Percentiles rank a stretch among this genome's conserved stretches.
Evolutionary conservation across 192 early-diverging fungal species (phyloP).

Genomic region (Backusella tuberculispora): DNA sequence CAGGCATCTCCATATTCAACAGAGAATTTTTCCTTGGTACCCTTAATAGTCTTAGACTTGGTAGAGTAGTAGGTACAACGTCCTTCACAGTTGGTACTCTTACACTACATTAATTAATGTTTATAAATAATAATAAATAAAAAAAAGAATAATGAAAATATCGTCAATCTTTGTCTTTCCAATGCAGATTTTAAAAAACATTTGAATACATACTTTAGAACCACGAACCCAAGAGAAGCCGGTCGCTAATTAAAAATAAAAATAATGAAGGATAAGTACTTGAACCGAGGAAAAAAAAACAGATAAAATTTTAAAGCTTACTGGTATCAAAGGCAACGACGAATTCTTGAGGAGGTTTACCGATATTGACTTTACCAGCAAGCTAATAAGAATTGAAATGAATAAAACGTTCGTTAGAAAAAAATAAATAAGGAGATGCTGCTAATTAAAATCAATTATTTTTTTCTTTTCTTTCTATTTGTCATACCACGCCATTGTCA

Average conservation of each 20-base stretch:
- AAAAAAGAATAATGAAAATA: constrained; percentile 12
- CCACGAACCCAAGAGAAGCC: constrained; percentile 45
- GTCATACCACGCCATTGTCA: constrained; percentile 35
- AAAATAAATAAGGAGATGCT: constrained; percentile 12
- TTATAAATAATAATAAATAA: not conserved
- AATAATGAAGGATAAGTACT: not conserved
- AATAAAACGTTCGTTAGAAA: constrained; percentile 10
- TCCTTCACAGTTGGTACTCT: constrained; percentile 32
- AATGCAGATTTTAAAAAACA: not conserved
- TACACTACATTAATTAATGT: constrained; percentile 27
- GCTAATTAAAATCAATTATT: constrained; percentile 6
- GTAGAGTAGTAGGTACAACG: constrained; percentile 43
- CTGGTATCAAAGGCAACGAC: constrained; percentile 89
- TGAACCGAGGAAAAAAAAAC: not conserved
- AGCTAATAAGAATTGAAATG: constrained; percentile 50
- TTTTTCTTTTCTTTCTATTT: constrained; percentile 1
- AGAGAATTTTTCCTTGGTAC: constrained; percentile 38
- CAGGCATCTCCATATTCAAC: constrained; percentile 38
- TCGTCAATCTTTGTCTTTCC: not conserved
- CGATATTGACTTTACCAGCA: constrained; percentile 86
- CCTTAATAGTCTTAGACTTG: constrained; percentile 15
- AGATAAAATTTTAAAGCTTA: not conserved
- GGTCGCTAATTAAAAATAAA: constrained; percentile 26
- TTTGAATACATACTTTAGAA: constrained; percentile 28
- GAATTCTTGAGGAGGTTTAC: constrained; percentile 91